Evolutionary conservation across 202 grass and related monocot species (phyloP).

Genomic region (Carex arenaria): DNA sequence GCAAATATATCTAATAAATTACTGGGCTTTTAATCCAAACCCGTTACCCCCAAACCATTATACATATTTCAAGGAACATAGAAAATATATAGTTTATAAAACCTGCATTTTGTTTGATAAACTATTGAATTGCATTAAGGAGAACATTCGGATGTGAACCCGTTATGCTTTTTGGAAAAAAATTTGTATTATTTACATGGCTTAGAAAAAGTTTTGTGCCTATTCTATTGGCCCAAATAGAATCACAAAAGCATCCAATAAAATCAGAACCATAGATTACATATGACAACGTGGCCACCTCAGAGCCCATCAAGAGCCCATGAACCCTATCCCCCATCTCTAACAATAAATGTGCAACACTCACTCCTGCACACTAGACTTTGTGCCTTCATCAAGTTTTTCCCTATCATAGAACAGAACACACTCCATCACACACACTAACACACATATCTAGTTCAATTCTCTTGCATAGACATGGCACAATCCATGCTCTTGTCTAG

Average conservation of each 20-base stretch:
- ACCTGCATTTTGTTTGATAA: background rate
- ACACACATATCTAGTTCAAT: background rate
- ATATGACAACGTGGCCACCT: constrained; percentile 45
- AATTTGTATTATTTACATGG: background rate
- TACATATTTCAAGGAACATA: background rate
- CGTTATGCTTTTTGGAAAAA: background rate
- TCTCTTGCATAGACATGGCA: constrained; percentile 38
- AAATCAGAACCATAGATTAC: constrained; percentile 26
- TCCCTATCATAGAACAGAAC: background rate
- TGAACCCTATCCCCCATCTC: constrained; percentile 65
- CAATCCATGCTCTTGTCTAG: constrained; percentile 75
- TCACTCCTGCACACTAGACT: constrained; percentile 22
- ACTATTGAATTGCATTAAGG: background rate
- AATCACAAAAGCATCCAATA: background rate
- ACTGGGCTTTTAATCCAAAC: background rate
- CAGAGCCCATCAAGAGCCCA: constrained; percentile 38
- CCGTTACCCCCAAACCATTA: background rate
- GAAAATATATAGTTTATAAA: background rate
- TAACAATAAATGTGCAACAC: constrained; percentile 30
- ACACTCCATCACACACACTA: background rate
- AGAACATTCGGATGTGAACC: background rate
- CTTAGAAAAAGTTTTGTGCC: background rate
- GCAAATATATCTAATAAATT: background rate
- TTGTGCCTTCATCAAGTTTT: constrained; percentile 22
- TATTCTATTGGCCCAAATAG: background rate